Percentiles rank a stretch among this genome's conserved stretches.
These are phyloP conservation scores for Colletotrichum navitas DNA, from an alignment of 2,329 filamentous ascomycete species.

Conservation along the genomic window DNA sequence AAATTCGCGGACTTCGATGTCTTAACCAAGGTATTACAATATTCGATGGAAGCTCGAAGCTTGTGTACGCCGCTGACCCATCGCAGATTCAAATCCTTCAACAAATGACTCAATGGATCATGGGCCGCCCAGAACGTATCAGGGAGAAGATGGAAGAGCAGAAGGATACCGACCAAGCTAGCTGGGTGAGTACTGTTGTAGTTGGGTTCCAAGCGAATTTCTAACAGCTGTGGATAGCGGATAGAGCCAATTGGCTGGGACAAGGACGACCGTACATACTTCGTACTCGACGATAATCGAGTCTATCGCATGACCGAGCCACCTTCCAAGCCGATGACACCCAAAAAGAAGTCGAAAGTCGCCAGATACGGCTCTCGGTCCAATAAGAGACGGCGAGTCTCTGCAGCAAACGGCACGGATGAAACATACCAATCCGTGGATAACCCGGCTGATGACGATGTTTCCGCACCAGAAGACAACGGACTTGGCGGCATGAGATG, in stretches of 20 bases:
- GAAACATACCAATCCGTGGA: constrained; percentile 49
- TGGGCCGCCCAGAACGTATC: constrained; percentile 88
- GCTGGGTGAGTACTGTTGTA: constrained; percentile 74
- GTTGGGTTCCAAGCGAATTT: no score
- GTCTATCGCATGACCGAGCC: constrained; percentile 90
- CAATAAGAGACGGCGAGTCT: constrained; percentile 77
- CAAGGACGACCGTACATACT: constrained; percentile 86
- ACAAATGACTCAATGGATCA: constrained; percentile 89
- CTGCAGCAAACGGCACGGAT: constrained; percentile 57
- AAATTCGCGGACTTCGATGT: constrained; percentile 87
- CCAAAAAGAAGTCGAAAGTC: constrained; percentile 75
- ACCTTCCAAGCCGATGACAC: constrained; percentile 71
- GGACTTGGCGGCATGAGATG: constrained; percentile 83
- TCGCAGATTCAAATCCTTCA: constrained; percentile 80
- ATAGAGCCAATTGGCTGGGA: constrained; percentile 93
- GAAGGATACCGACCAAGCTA: constrained; percentile 82
- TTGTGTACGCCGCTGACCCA: not conserved
- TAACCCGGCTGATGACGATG: constrained; percentile 46
- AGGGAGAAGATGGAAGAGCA: constrained; percentile 88
- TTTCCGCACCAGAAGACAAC: constrained; percentile 62
- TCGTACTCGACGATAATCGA: constrained; percentile 92
- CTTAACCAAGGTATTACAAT: constrained; percentile 75
- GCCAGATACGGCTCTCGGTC: constrained; percentile 70
- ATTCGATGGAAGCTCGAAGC: no score
- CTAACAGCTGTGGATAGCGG: constrained; percentile 57